Conservation (phyloP, 495 filamentous ascomycete genomes). For the Penicillium cosmopolitanum region DNA sequence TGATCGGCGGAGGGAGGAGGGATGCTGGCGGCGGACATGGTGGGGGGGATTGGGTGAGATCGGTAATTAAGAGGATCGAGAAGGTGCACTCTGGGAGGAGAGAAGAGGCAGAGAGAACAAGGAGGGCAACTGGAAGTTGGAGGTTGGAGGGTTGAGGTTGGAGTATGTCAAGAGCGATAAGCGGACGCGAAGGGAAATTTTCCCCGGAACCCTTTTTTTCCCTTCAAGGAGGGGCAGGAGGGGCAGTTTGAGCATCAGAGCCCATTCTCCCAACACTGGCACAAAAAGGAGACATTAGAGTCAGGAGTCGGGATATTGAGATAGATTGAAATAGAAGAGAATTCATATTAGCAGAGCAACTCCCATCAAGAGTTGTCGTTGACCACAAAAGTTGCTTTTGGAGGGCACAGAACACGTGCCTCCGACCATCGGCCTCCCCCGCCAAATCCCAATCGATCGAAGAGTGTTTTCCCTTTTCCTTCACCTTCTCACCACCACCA, state of each 20-base stretch:
- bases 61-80: not conserved
- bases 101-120: not conserved
- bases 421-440: constrained; percentile 35
- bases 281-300: not conserved
- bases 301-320: not conserved
- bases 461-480: constrained; percentile 17
- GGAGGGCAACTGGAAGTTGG: not conserved
- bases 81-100: not conserved
- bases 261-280: not conserved
- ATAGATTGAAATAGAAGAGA: not conserved
- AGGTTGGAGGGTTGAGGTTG: not conserved
- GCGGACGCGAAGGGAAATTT: constrained; percentile 23
- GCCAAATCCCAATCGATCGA: constrained; percentile 16
- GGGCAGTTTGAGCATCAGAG: constrained; percentile 4
- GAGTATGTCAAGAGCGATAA: constrained; percentile 13
- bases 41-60: not conserved
- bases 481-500: constrained; percentile 9
- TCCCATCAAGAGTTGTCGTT: no score
- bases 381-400: not conserved
- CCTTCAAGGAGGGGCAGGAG: constrained; percentile 28
- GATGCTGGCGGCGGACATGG: constrained; percentile 30
- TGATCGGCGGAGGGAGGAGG: constrained; percentile 34
- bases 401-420: constrained; percentile 30
- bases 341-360: not conserved
- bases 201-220: constrained; percentile 18